phyloP scores from a whole-genome alignment of 148 eudicot species.

The Diospyros lotus region DNA sequence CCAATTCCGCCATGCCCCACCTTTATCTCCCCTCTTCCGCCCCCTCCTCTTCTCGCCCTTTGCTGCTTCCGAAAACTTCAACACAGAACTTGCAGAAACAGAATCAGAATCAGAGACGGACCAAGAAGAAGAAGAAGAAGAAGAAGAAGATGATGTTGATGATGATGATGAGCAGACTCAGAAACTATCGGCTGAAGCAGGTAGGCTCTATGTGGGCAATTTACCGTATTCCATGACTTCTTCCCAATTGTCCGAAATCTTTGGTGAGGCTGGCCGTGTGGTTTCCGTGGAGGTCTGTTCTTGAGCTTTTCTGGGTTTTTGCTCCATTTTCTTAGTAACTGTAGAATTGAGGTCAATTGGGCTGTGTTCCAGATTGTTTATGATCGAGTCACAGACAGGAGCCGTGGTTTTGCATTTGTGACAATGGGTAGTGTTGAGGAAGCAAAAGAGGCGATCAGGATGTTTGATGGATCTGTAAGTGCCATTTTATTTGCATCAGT shows the following conservation, averaged over 20 bases:
- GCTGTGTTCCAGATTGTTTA: conserved; percentile 60
- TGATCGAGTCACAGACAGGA: conserved; percentile 83
- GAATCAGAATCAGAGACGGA: conserved; percentile 14
- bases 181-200: conserved; percentile 35
- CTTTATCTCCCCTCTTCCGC: conserved; percentile 8
- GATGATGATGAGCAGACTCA: conserved; percentile 19
- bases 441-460: conserved; percentile 67
- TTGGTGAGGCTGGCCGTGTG: conserved; percentile 64
- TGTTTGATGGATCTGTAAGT: conserved; percentile 92
- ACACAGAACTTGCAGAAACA: conserved; percentile 13
- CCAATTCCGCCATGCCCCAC: conserved; percentile 1
- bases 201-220: conserved; percentile 73
- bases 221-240: conserved; percentile 69
- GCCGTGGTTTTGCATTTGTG: conserved; percentile 89
- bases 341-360: conserved; percentile 1
- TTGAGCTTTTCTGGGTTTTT: neutral
- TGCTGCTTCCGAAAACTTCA: conserved; percentile 16
- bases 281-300: conserved; percentile 55
- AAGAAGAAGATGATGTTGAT: conserved; percentile 20
- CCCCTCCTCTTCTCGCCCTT: conserved; percentile 26
- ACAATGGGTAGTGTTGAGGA: conserved; percentile 72
- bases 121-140: conserved; percentile 1
- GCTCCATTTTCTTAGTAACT: neutral
- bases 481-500: neutral
- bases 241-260: conserved; percentile 53